These are phyloP conservation scores for Corymbia calophylla DNA, from an alignment of 441 rosid species.

Conservation along the genomic window DNA sequence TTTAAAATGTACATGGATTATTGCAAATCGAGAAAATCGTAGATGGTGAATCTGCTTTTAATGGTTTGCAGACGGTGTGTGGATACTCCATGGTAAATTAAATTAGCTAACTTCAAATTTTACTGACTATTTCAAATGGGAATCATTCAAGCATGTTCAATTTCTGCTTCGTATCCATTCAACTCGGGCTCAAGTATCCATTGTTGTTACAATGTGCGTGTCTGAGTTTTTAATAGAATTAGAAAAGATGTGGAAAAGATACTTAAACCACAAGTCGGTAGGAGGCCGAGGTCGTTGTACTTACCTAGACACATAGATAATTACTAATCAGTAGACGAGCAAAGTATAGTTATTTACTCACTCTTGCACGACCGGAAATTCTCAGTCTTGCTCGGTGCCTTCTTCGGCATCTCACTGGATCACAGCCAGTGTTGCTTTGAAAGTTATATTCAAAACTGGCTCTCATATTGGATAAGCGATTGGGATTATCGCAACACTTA, in stretches of 20 bases:
- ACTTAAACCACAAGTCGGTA: too few relatives aligned
- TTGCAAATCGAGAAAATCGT: fast-evolving
- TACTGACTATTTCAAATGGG: fast-evolving
- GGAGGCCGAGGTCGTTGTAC: not conserved
- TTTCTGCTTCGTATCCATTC: not conserved
- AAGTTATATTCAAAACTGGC: not conserved
- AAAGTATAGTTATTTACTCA: not conserved
- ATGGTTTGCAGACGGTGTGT: not conserved
- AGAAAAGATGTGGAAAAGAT: not conserved
- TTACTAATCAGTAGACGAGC: not conserved
- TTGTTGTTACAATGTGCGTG: not conserved
- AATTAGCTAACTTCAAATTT: not conserved
- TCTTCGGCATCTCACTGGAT: not conserved
- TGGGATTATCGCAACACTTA: not conserved
- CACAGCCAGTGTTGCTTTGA: not conserved
- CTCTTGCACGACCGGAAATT: not conserved
- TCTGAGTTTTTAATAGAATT: not conserved
- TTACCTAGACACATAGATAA: not conserved
- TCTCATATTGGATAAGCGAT: not conserved
- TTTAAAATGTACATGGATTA: fast-evolving
- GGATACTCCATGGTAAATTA: not conserved
- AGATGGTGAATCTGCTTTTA: not conserved
- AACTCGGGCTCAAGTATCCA: not conserved
- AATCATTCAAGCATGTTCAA: not conserved
- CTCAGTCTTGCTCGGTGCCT: not conserved